phyloP scores from a whole-genome alignment of 805 yeast genomes.

The Blastobotrys chiropterorum region DNA sequence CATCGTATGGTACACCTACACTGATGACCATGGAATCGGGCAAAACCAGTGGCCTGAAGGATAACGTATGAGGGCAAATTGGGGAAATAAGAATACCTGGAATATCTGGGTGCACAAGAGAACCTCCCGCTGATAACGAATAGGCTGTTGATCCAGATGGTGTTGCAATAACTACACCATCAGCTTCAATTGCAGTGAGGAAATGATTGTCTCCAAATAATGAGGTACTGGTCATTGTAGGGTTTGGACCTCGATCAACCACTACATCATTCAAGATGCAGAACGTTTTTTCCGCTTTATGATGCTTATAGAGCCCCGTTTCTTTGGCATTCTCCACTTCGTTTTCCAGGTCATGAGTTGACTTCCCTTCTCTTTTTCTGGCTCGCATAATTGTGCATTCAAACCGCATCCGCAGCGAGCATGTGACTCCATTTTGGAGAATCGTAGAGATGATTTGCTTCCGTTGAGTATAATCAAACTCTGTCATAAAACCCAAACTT shows the following conservation, averaged over 20 bases:
- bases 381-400: slow-evolving; percentile 44
- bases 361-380: slow-evolving; percentile 14
- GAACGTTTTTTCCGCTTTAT: slow-evolving; percentile 28
- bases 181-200: slow-evolving; percentile 59
- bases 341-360: slow-evolving; percentile 16
- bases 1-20: slow-evolving; percentile 72
- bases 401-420: slow-evolving; percentile 45
- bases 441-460: slow-evolving; percentile 33
- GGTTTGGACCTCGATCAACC: slow-evolving; percentile 47
- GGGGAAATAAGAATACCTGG: slow-evolving; percentile 89
- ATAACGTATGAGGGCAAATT: slow-evolving; percentile 88
- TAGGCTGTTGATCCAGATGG: slow-evolving; percentile 83
- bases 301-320: slow-evolving; percentile 24
- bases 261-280: slow-evolving; percentile 48
- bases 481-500: slow-evolving; percentile 86
- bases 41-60: slow-evolving; percentile 81
- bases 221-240: slow-evolving; percentile 46
- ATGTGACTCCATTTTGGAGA: slow-evolving; percentile 39
- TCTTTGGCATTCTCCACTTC: slow-evolving; percentile 24
- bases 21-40: slow-evolving; percentile 82
- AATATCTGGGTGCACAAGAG: slow-evolving; percentile 86
- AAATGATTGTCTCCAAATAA: slow-evolving; percentile 43
- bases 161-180: slow-evolving; percentile 57
- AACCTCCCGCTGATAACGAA: slow-evolving; percentile 89
- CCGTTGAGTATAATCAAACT: slow-evolving; percentile 43